These are phyloP conservation scores for Phycomyces nitens DNA, from an alignment of 192 early-diverging fungal species.

Conservation along the genomic window DNA sequence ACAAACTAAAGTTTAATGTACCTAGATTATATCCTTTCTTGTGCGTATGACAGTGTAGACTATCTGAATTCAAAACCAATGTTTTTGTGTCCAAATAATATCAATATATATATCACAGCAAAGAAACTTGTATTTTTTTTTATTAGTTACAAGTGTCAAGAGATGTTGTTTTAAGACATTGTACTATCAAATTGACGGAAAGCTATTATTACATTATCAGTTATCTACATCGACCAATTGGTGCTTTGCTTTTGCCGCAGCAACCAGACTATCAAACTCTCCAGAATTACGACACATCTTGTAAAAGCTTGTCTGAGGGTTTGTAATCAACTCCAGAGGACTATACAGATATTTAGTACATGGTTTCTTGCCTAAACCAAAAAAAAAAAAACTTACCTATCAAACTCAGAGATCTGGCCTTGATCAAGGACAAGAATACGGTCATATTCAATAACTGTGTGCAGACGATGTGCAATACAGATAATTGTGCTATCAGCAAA, in stretches of 20 bases:
- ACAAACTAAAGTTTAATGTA: too few relatives aligned
- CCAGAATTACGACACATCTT: constrained; percentile 82
- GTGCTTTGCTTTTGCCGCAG: constrained; percentile 47
- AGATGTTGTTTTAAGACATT: too few relatives aligned
- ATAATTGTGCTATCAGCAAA: constrained; percentile 56
- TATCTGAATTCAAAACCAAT: too few relatives aligned
- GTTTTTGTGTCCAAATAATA: too few relatives aligned
- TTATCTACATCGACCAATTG: constrained; percentile 14
- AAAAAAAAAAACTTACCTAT: constrained; percentile 21
- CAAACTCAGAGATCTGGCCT: constrained; percentile 78
- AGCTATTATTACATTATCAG: not conserved
- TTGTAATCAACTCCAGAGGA: constrained; percentile 66
- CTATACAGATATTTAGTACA: constrained; percentile 29
- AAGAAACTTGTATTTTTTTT: too few relatives aligned
- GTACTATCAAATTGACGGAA: too few relatives aligned
- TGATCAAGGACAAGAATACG: constrained; percentile 77
- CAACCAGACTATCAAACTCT: constrained; percentile 67
- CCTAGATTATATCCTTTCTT: too few relatives aligned
- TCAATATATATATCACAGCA: too few relatives aligned
- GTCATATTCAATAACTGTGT: constrained; percentile 64
- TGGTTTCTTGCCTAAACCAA: not conserved
- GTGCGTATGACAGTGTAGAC: too few relatives aligned
- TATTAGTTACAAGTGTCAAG: too few relatives aligned
- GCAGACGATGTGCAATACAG: constrained; percentile 59
- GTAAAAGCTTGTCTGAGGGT: constrained; percentile 57